phyloP scores from a whole-genome alignment of 148 eudicot genomes.

The Limonium bicolor region DNA sequence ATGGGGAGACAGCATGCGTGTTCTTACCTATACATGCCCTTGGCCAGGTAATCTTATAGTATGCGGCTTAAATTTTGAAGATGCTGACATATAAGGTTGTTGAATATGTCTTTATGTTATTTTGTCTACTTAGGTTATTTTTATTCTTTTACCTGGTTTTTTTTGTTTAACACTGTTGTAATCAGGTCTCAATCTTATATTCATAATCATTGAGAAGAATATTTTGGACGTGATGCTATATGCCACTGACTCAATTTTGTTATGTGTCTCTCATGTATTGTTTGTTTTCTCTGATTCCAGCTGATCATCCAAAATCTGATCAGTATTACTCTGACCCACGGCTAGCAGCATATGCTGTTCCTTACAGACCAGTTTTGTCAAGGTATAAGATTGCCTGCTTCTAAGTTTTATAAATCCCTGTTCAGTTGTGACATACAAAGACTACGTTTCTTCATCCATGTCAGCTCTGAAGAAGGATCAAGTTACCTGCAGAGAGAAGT shows the following conservation, averaged over 20 bases:
- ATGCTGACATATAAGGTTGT: background rate
- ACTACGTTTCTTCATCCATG: constrained; percentile 11
- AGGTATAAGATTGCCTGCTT: constrained; percentile 27
- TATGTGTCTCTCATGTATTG: background rate
- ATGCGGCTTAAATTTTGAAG: background rate
- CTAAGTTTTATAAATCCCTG: background rate
- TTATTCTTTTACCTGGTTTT: background rate
- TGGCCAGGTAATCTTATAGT: constrained; percentile 63
- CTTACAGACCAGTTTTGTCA: constrained; percentile 54
- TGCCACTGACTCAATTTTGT: background rate
- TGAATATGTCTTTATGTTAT: no score
- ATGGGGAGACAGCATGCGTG: constrained; percentile 98
- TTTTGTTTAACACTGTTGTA: no score
- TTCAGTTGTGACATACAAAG: background rate
- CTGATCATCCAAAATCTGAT: constrained; percentile 94
- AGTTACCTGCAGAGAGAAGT: constrained; percentile 65
- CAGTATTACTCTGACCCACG: constrained; percentile 84
- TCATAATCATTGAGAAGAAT: background rate
- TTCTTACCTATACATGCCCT: constrained; percentile 86
- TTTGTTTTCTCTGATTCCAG: constrained; percentile 21
- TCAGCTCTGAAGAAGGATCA: constrained; percentile 57
- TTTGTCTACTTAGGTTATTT: no score
- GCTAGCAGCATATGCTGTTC: constrained; percentile 98
- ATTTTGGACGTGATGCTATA: background rate
- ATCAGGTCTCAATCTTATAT: no score